Conservation (phyloP, 176 grass and related monocot species). For the Avena eriantha region DNA sequence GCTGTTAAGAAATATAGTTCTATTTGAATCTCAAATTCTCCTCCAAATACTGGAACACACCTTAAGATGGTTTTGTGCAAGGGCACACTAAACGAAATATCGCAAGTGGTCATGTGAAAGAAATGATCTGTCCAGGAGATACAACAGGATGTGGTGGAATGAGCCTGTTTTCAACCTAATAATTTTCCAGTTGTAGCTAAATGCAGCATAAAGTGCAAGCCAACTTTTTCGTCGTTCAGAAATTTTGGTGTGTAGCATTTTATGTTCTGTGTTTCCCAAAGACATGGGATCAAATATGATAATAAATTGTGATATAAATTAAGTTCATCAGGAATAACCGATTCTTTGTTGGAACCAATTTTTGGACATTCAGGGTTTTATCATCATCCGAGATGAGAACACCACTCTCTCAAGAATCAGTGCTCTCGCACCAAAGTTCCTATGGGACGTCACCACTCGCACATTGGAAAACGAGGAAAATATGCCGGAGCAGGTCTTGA, state of each 20-base stretch:
- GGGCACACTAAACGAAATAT: background rate
- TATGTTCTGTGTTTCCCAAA: constrained; percentile 13
- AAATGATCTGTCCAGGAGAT: constrained; percentile 25
- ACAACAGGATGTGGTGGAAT: background rate
- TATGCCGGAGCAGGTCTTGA: constrained; percentile 55
- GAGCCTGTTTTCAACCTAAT: background rate
- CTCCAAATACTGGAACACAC: background rate
- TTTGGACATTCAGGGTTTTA: constrained; percentile 65
- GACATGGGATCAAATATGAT: constrained; percentile 22
- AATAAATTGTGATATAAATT: background rate
- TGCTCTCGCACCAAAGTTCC: constrained; percentile 83
- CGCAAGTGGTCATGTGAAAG: background rate
- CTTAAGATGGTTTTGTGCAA: constrained; percentile 19
- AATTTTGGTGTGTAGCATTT: constrained; percentile 2
- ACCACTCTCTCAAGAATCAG: constrained; percentile 69
- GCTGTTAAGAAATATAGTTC: background rate
- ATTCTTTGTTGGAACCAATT: constrained; percentile 12
- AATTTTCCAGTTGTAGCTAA: background rate
- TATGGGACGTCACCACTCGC: constrained; percentile 80
- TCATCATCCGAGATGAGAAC: constrained; percentile 87
- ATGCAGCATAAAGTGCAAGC: constrained; percentile 6
- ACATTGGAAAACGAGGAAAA: constrained; percentile 71
- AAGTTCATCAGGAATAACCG: background rate
- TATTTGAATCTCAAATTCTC: background rate
- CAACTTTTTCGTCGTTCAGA: background rate